Evolutionary conservation across 140 eudicot genomes (phyloP).

Genomic region (Flaveria floridana): DNA sequence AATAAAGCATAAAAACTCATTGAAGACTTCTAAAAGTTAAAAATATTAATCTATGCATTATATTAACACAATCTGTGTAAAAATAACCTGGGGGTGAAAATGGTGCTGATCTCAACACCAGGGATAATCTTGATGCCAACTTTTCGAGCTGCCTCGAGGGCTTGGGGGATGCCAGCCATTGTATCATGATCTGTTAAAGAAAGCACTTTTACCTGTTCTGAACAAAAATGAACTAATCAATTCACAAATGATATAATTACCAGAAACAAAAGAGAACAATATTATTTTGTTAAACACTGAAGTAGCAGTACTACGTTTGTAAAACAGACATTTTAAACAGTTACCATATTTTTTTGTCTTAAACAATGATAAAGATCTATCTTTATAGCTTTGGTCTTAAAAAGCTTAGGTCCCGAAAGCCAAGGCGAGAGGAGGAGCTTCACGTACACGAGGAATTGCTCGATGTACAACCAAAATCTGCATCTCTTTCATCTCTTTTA

Average conservation of each 20-base stretch:
- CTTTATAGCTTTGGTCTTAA: neutral
- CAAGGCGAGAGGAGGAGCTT: too few species aligned
- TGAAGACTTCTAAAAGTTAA: neutral
- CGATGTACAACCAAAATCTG: too few species aligned
- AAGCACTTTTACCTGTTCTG: conserved; percentile 95
- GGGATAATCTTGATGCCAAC: conserved; percentile 92
- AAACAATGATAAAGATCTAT: neutral
- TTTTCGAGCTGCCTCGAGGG: conserved; percentile 74
- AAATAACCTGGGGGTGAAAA: conserved; percentile 66
- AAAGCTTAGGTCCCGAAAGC: too few species aligned
- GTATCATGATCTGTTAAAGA: conserved; percentile 97
- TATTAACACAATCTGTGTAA: neutral
- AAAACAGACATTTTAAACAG: neutral
- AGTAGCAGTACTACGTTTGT: conserved; percentile 9
- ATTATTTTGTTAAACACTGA: neutral
- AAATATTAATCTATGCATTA: neutral
- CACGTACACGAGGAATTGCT: too few species aligned
- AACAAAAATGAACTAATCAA: conserved; percentile 40
- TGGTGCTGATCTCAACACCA: conserved; percentile 94
- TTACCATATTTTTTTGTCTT: conserved; percentile 1
- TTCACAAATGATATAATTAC: conserved; percentile 20
- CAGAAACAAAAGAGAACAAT: neutral
- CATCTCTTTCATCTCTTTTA: neutral
- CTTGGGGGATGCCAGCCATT: conserved; percentile 92
- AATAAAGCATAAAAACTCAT: neutral